These are phyloP conservation scores for Piloderma croceum DNA, from an alignment of 768 basidiomycete species.

Conservation along the genomic window DNA sequence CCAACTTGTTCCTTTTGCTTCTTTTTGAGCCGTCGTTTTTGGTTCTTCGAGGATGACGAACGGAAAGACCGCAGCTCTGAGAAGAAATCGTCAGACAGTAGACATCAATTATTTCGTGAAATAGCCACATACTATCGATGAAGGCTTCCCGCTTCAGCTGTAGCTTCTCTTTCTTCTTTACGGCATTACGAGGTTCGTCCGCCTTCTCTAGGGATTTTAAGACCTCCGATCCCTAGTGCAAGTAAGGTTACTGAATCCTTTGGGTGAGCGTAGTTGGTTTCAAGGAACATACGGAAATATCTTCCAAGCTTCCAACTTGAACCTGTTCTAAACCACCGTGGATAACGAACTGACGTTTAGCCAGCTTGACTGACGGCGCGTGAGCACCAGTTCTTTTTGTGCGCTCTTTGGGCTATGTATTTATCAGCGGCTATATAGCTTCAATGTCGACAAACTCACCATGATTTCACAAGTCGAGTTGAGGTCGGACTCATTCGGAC, in stretches of 20 bases:
- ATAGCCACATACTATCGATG: constrained; percentile 46
- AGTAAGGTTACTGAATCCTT: constrained; percentile 8
- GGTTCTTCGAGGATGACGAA: constrained; percentile 66
- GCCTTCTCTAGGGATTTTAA: constrained; percentile 29
- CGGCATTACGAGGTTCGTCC: constrained; percentile 16
- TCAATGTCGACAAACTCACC: too few relatives aligned
- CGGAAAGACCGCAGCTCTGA: constrained; percentile 44
- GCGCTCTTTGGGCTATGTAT: constrained; percentile 40
- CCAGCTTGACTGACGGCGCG: constrained; percentile 44
- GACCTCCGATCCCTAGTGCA: constrained; percentile 38
- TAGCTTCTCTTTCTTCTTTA: constrained; percentile 65
- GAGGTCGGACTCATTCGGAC: too few relatives aligned
- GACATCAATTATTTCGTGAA: neutral
- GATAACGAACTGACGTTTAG: constrained; percentile 44
- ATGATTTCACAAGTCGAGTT: too few relatives aligned
- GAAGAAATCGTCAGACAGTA: neutral
- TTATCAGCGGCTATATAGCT: too few relatives aligned
- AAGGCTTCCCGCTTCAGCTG: constrained; percentile 63
- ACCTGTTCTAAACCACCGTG: constrained; percentile 46
- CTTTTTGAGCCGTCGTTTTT: constrained; percentile 63
- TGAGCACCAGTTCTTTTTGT: constrained; percentile 43
- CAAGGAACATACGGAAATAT: constrained; percentile 39
- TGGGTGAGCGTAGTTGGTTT: neutral
- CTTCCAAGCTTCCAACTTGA: constrained; percentile 37
- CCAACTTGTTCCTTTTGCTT: constrained; percentile 59